Conservation (phyloP, 441 rosid species). For the Pelargonium myrrhifolium region DNA sequence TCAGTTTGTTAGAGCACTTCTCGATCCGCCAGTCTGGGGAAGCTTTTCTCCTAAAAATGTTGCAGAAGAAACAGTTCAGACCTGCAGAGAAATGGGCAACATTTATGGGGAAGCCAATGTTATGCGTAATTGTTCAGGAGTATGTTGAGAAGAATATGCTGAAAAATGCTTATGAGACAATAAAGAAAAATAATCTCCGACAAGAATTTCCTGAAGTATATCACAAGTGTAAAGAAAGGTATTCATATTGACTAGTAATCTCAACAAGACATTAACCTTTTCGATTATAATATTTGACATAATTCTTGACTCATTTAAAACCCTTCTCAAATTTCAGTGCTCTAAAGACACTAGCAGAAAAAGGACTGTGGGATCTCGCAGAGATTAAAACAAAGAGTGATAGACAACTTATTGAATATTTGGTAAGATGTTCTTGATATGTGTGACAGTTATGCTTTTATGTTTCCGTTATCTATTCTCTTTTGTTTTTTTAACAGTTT, state of each 20-base stretch:
- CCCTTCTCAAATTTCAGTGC: conserved; percentile 35
- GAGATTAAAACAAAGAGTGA: conserved; percentile 64
- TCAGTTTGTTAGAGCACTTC: conserved; percentile 67
- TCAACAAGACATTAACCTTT: neutral
- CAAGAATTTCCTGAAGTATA: conserved; percentile 61
- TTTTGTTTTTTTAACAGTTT: neutral
- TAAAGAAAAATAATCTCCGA: conserved; percentile 66
- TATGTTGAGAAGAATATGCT: conserved; percentile 64
- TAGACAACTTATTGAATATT: conserved; percentile 56
- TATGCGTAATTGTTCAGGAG: conserved; percentile 58
- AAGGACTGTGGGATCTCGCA: conserved; percentile 89
- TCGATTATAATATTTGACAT: conserved; percentile 12
- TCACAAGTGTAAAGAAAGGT: conserved; percentile 79
- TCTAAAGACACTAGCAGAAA: conserved; percentile 69
- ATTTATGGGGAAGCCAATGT: conserved; percentile 75
- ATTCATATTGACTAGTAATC: conserved; percentile 12
- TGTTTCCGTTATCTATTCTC: neutral
- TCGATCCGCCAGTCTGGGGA: conserved; percentile 65
- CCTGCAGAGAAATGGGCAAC: conserved; percentile 95
- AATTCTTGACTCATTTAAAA: neutral
- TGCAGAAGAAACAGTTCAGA: conserved; percentile 54
- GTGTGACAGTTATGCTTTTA: neutral
- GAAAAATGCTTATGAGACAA: conserved; percentile 54
- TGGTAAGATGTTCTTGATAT: conserved; percentile 37
- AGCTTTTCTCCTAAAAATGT: conserved; percentile 63